Conservation (phyloP, 2,329 filamentous ascomycete species). For the Colletotrichum orchidophilum region DNA sequence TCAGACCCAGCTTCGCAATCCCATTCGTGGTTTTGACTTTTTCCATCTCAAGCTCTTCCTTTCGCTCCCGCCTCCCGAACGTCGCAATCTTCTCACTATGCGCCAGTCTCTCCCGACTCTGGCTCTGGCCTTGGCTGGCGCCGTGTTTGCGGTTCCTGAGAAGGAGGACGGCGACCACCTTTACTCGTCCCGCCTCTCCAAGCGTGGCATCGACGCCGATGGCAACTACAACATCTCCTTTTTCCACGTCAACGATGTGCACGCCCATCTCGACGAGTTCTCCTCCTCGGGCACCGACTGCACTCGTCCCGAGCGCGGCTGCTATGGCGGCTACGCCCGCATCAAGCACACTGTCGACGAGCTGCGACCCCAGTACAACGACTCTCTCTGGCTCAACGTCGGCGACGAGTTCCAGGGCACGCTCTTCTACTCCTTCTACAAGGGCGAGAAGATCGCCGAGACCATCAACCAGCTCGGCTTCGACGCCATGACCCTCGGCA, state of each 20-base stretch:
- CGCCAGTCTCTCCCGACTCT: constrained; percentile 20
- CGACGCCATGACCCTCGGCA: constrained; percentile 73
- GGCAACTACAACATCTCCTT: constrained; percentile 69
- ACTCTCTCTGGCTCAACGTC: constrained; percentile 70
- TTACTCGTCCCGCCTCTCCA: constrained; percentile 57
- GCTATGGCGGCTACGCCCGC: constrained; percentile 71
- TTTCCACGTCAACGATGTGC: constrained; percentile 76
- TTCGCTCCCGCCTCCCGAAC: neutral
- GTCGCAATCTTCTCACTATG: constrained; percentile 2
- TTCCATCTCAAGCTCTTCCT: neutral
- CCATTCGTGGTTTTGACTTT: neutral
- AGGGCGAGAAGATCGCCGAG: constrained; percentile 74
- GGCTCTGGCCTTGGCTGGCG: constrained; percentile 38
- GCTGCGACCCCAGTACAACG: constrained; percentile 64
- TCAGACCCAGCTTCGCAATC: neutral
- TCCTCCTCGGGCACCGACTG: constrained; percentile 70
- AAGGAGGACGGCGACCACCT: constrained; percentile 55
- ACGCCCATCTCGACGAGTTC: constrained; percentile 73
- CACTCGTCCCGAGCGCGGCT: constrained; percentile 62
- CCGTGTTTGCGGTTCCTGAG: constrained; percentile 41
- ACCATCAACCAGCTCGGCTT: constrained; percentile 73
- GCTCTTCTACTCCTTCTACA: constrained; percentile 73
- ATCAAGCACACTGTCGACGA: constrained; percentile 69
- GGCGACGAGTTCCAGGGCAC: constrained; percentile 78
- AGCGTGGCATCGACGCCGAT: constrained; percentile 57